A percentile compares a stretch with the other conserved stretches of the same genome.
Conservation (phyloP, 805 yeast species). For the Yamadazyma endophytica region DNA sequence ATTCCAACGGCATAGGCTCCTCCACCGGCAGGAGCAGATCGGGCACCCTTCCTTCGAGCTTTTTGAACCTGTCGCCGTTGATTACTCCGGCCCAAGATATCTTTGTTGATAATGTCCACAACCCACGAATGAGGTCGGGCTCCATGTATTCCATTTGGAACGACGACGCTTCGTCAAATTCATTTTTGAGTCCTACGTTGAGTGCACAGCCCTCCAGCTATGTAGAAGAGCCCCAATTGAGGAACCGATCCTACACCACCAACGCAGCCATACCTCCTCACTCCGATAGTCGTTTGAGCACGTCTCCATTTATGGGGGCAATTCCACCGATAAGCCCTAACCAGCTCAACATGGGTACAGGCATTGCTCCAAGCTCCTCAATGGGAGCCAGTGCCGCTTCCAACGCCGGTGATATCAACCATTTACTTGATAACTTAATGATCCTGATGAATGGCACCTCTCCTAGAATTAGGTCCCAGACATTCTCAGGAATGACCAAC, state of each 20-base stretch:
- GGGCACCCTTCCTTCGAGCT: constrained; percentile 72
- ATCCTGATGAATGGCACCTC: constrained; percentile 15
- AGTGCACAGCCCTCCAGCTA: constrained; percentile 8
- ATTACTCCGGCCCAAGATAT: constrained; percentile 2
- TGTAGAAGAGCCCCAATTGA: constrained; percentile 8
- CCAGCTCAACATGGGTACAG: constrained; percentile 5
- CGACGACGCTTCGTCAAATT: constrained; percentile 29
- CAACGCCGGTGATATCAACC: constrained; percentile 23
- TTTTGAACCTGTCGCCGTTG: constrained; percentile 17
- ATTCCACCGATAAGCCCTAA: too few species aligned
- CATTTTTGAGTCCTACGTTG: constrained; percentile 10
- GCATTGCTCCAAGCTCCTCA: not conserved
- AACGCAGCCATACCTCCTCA: constrained; percentile 26
- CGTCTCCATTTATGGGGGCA: constrained; percentile 23
- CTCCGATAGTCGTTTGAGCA: constrained; percentile 10
- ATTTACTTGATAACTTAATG: constrained; percentile 29
- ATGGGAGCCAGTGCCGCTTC: constrained; percentile 6
- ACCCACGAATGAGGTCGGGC: constrained; percentile 48
- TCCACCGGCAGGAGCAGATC: constrained; percentile 60
- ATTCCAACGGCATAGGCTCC: constrained; percentile 14
- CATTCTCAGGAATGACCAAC: constrained; percentile 30
- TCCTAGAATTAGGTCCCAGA: constrained; percentile 36
- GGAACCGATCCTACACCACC: constrained; percentile 53
- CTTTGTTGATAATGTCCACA: not conserved
- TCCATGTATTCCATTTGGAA: constrained; percentile 59